Evolutionary conservation across 345 rosid species (phyloP).

Genomic region (Rhodomyrtus tomentosa): DNA sequence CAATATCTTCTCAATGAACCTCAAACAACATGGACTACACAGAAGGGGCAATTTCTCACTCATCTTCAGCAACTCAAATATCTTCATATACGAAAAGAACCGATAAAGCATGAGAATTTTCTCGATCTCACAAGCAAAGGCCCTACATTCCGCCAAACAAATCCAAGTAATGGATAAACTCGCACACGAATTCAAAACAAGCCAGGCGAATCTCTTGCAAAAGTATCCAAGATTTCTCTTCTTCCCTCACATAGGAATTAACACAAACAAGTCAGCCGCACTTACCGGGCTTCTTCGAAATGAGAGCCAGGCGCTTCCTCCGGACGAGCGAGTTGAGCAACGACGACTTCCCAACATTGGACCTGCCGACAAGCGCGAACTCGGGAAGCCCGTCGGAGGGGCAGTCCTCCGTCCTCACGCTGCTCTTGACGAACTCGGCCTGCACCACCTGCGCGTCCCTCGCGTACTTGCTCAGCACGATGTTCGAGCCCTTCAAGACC

Average conservation of each 20-base stretch:
- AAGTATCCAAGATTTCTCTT: neutral
- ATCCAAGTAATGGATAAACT: neutral
- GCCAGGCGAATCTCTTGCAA: neutral
- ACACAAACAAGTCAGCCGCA: neutral
- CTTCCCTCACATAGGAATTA: neutral
- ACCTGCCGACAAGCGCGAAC: conserved; percentile 91
- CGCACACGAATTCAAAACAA: neutral
- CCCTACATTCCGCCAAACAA: neutral
- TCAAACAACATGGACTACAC: neutral
- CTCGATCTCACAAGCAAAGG: neutral
- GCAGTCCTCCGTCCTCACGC: conserved; percentile 74
- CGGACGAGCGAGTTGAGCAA: conserved; percentile 91
- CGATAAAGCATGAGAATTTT: neutral
- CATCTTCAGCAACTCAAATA: neutral
- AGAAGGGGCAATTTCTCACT: neutral
- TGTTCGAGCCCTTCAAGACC: conserved; percentile 78
- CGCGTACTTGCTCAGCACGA: conserved; percentile 85
- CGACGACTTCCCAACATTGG: conserved; percentile 95
- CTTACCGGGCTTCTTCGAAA: conserved; percentile 91
- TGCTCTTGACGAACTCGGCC: conserved; percentile 88
- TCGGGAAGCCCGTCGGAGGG: conserved; percentile 87
- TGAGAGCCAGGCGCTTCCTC: conserved; percentile 89
- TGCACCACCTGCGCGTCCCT: conserved; percentile 65
- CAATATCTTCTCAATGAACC: neutral
- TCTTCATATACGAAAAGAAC: neutral